phyloP scores from a whole-genome alignment of 768 basidiomycete genomes.

The Dioszegia hungarica region DNA sequence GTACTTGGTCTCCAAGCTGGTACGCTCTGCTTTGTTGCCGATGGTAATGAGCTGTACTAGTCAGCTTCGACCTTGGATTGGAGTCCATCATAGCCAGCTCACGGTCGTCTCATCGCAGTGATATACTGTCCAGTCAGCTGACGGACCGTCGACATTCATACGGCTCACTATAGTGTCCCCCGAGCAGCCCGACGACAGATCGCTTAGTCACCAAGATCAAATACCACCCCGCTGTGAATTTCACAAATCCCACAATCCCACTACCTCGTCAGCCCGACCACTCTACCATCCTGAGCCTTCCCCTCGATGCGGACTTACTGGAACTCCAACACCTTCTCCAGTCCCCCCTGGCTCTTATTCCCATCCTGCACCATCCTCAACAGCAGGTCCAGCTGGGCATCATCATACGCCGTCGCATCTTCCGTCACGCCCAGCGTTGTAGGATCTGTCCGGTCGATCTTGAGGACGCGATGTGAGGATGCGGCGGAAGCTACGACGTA shows the following conservation, averaged over 20 bases:
- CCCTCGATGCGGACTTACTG: constrained; percentile 60
- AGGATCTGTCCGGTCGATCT: constrained; percentile 80
- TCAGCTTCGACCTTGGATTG: neutral
- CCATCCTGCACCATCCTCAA: constrained; percentile 94
- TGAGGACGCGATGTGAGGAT: constrained; percentile 82
- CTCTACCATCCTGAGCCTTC: neutral
- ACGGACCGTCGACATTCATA: neutral
- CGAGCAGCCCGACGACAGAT: constrained; percentile 84
- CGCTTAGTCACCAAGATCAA: constrained; percentile 85
- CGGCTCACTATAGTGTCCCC: constrained; percentile 72
- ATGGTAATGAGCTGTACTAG: constrained; percentile 55
- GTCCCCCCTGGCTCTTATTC: constrained; percentile 78
- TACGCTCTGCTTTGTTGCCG: constrained; percentile 79
- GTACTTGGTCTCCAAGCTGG: constrained; percentile 72
- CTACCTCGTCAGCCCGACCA: constrained; percentile 20
- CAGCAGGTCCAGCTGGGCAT: constrained; percentile 82
- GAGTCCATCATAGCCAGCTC: constrained; percentile 42
- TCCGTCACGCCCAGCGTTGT: constrained; percentile 73
- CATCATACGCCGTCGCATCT: constrained; percentile 81
- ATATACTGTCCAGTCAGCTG: constrained; percentile 55
- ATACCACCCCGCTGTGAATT: constrained; percentile 94
- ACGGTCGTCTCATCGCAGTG: constrained; percentile 91
- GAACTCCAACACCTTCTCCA: constrained; percentile 71
- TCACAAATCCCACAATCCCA: constrained; percentile 66
- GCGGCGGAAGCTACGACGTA: constrained; percentile 87